Percentiles rank a stretch among this genome's conserved stretches.
Conservation (phyloP, 169 alveolate genomes). For the Plasmodium knowlesi region DNA sequence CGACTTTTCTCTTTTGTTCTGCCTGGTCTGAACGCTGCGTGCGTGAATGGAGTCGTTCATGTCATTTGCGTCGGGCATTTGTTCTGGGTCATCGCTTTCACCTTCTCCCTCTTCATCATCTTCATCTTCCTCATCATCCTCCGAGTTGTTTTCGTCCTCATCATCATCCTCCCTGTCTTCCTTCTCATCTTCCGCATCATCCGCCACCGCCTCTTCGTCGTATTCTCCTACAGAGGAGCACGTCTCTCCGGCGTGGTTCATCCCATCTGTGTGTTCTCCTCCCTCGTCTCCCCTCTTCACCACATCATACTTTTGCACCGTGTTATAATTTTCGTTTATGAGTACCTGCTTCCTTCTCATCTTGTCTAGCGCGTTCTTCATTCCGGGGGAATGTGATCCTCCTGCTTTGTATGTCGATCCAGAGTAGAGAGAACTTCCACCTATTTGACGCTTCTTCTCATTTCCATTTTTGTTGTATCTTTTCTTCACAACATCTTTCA, state of each 20-base stretch:
- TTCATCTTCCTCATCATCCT: slow-evolving; percentile 6
- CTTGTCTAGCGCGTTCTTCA: neutral
- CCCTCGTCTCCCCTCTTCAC: neutral
- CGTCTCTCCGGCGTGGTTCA: neutral
- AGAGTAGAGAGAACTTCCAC: neutral
- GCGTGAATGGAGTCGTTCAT: neutral
- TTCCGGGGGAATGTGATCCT: neutral
- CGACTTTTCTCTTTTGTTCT: neutral
- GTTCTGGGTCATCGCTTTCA: neutral
- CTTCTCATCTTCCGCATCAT: neutral
- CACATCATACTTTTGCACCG: neutral
- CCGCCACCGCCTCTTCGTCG: slow-evolving; percentile 35
- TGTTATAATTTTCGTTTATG: slow-evolving; percentile 50
- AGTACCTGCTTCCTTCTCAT: slow-evolving; percentile 36
- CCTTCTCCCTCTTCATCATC: slow-evolving; percentile 9
- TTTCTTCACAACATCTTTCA: slow-evolving; percentile 18
- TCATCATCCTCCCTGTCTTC: slow-evolving; percentile 13
- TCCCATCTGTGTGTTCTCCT: neutral
- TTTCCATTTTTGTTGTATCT: neutral
- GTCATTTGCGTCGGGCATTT: neutral
- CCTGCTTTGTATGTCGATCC: slow-evolving; percentile 17
- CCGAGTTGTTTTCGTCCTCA: slow-evolving; percentile 3
- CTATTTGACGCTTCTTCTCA: neutral
- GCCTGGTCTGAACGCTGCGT: neutral
- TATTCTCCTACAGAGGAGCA: neutral